Evolutionary conservation across 192 early-diverging fungal genomes (phyloP), one percentile per base, ranked within the genome.

Genomic region (Funneliformis geosporum): DNA sequence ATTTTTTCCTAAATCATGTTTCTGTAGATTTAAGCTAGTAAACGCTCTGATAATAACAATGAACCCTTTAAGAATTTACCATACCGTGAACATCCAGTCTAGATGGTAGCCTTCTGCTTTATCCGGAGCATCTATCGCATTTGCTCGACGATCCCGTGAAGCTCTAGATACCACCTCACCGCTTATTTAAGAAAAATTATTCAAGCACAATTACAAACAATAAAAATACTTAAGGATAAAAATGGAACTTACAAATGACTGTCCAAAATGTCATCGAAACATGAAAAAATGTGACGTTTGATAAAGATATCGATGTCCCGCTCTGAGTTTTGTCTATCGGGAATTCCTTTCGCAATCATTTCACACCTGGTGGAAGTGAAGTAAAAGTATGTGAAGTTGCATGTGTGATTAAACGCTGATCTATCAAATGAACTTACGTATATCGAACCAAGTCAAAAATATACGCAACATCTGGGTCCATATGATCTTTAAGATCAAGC

Each of bases 21-120:
- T 66, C 80, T 76, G 59, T 59, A 38, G 14, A 74, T 60, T 70
- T 23, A 60, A 76, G 74, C 67, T 76, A 80, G 61, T 76, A 80
- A 75, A 68, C 27, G n/a, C 7, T 75, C 46, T 25, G 25, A 55
- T 28, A 68, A 25, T 78, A 21, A 67, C 14, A 78, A 50, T 55
- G 14, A 78, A 69, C 4, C 10, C 46, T 78, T 50, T 78, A 21
- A 77, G 62, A 66, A 77, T 66, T 47, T 64, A 68, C 12, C 65
- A 76, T 76, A 80, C 80, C 74, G 80, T 76, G 23, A 80, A 80
- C 46, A 80, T 80, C 80, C 80, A 80, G 18, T 77, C 73, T 0
- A 80, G 21, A 43, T 80, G 80, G 10, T 80, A 80, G 1, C 73
- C 80, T 75, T 80, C 80, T 40, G 74, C 73, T 46, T 80, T 76